Conservation (phyloP, 495 filamentous ascomycete genomes). For the Penicillium steckii region DNA sequence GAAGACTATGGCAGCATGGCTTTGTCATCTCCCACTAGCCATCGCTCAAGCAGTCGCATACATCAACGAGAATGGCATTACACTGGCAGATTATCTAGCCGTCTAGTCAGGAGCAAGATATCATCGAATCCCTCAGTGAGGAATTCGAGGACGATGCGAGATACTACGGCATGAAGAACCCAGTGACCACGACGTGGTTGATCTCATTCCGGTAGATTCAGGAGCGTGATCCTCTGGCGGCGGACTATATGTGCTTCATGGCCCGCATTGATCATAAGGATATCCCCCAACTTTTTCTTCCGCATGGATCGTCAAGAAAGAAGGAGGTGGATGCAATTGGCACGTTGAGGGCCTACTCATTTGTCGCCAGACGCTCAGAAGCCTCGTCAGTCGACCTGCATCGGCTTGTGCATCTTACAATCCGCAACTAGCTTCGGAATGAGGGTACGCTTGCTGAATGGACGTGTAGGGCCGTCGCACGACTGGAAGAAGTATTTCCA, state of each 20-base stretch:
- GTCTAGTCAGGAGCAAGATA: conserved; percentile 38
- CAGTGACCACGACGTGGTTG: conserved; percentile 55
- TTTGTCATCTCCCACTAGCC: conserved; percentile 39
- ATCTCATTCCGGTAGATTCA: conserved; percentile 52
- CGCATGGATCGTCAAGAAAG: too few species aligned
- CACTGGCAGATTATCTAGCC: conserved; percentile 46
- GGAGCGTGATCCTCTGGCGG: conserved; percentile 23
- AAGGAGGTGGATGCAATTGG: not conserved
- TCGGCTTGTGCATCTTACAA: too few species aligned
- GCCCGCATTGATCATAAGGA: conserved; percentile 40
- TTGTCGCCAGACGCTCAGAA: too few species aligned
- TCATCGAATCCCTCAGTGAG: conserved; percentile 42
- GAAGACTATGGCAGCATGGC: conserved; percentile 20
- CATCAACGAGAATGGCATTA: conserved; percentile 40
- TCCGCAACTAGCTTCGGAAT: too few species aligned
- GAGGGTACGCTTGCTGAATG: too few species aligned
- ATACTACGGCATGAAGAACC: conserved; percentile 43
- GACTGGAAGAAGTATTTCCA: too few species aligned
- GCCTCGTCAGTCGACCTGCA: too few species aligned
- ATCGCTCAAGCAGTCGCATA: conserved; percentile 44
- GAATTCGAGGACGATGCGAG: conserved; percentile 49
- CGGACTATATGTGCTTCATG: conserved; percentile 42
- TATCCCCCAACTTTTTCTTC: too few species aligned
- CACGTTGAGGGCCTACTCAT: too few species aligned
- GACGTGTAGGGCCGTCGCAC: too few species aligned